A percentile compares a stretch with the other conserved stretches of the same genome.
Evolutionary conservation across 495 filamentous ascomycete genomes (phyloP).

Genomic region (Glarea lozoyensis): DNA sequence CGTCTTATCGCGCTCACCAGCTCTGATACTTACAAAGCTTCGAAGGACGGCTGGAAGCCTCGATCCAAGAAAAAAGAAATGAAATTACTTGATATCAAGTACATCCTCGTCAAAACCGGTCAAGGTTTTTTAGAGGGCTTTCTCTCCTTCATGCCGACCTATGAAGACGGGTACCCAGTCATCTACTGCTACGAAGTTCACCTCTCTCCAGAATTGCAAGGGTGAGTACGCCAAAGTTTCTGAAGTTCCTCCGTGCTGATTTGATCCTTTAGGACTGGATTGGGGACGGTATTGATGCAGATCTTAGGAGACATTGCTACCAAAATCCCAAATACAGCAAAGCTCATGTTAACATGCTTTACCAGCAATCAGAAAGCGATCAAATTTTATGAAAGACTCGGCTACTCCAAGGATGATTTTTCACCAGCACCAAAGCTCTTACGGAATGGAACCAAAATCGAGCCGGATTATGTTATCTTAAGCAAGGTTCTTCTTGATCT

Average conservation of each 20-base stretch:
- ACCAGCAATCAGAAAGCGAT: constrained; percentile 50
- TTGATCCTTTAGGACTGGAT: constrained; percentile 31
- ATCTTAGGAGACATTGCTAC: constrained; percentile 32
- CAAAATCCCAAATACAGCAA: constrained; percentile 46
- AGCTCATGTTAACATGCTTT: constrained; percentile 84
- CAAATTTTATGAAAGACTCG: constrained; percentile 58
- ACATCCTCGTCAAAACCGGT: constrained; percentile 44
- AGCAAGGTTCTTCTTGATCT: constrained; percentile 42
- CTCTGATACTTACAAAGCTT: constrained; percentile 52
- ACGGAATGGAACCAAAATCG: constrained; percentile 54
- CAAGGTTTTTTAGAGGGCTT: constrained; percentile 49
- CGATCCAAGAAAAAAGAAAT: constrained; percentile 66
- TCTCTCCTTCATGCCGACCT: constrained; percentile 73
- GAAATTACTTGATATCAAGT: constrained; percentile 59
- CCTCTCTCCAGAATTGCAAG: constrained; percentile 44
- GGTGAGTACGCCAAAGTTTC: constrained; percentile 22
- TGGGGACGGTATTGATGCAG: constrained; percentile 34
- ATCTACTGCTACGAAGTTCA: constrained; percentile 90
- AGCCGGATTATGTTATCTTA: constrained; percentile 62
- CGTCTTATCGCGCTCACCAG: constrained; percentile 64
- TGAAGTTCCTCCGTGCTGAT: constrained; percentile 7
- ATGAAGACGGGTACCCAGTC: constrained; percentile 65
- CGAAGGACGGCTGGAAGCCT: constrained; percentile 60
- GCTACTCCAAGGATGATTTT: constrained; percentile 59
- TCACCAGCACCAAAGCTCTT: constrained; percentile 54